Conservation (phyloP, 345 rosid species). For the Eucalyptus melliodora region DNA sequence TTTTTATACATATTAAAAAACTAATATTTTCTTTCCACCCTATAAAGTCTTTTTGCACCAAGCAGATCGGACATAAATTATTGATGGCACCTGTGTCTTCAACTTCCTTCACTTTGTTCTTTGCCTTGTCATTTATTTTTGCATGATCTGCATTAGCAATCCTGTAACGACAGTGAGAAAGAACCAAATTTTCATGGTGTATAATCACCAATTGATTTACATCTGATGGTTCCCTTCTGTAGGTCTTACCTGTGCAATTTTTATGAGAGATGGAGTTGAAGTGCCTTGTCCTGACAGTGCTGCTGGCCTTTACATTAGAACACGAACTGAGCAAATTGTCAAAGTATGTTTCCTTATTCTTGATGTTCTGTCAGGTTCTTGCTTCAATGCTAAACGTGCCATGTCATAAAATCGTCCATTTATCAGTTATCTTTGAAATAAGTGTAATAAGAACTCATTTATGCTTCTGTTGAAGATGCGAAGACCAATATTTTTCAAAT, state of each 20-base stretch:
- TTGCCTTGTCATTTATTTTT: not conserved
- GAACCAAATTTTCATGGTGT: not conserved
- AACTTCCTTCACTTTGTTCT: not conserved
- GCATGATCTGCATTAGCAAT: not conserved
- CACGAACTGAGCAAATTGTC: conserved; percentile 66
- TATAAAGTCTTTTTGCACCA: not conserved
- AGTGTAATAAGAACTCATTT: not conserved
- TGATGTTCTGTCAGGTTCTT: not conserved
- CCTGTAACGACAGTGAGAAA: not conserved
- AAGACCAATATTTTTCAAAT: not conserved
- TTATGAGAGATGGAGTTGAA: conserved; percentile 59
- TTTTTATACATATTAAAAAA: not conserved
- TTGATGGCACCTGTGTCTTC: not conserved
- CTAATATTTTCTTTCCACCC: not conserved
- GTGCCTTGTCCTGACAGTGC: conserved; percentile 71
- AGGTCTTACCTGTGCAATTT: conserved; percentile 92
- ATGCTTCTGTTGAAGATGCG: not conserved
- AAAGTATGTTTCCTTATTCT: conserved; percentile 36
- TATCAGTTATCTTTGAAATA: not conserved
- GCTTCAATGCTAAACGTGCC: not conserved
- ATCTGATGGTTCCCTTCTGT: not conserved
- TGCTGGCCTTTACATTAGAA: conserved; percentile 84
- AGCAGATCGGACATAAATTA: not conserved
- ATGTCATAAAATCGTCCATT: not conserved
- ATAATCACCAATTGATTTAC: not conserved